Evolutionary conservation across 345 rosid species (phyloP), one percentile per base, ranked within the genome.

Genomic region (Kandelia obovata): DNA sequence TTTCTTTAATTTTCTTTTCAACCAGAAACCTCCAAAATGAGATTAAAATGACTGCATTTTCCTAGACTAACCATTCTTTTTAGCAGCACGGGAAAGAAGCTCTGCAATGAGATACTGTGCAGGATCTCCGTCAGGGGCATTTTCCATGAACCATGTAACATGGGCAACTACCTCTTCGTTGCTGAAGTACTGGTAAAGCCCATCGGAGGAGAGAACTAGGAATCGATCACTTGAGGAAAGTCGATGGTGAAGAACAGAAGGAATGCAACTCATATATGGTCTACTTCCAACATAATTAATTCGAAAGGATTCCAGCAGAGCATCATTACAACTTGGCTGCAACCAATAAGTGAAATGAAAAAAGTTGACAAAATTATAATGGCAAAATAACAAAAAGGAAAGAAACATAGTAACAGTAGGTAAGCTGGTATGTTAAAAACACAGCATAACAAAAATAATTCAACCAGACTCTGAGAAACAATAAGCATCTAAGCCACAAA

Each of bases 61-160:
- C 53, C 64, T 55, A 15, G 8, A 76, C 83, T 74, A 63, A 91
- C 98, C 98, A 68, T 91, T 93, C 88, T 91, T 93, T 82, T 88
- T 88, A 66, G 98, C 98, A 53, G 97, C 98, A 35, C 98, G 97
- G 76, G 89, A 85, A 28, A 93, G 87, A 70, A 93, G 92, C 85
- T 91, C 96, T 2, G 97, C 89, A 71, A 93, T 81, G 68, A 93
- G 97, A 78, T 91, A 88, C 72, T 93, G 97, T 32, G 98, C 97
- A 74, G 98, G 98, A 80, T 93, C 98, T 1, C 98, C 98, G 79
- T 85, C 96, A 53, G 98, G 98, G 56, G 86, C 96, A 76, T 90
- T 93, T 78, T 93, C 98, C 68, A 93, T 89, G 84, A 93, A 93
- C 98, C 98, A 93, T 13, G 88, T 91, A 69, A 93, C 98, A 81